Conservation (phyloP, 73 alveolate species). For the Paramecium octaurelia region DNA sequence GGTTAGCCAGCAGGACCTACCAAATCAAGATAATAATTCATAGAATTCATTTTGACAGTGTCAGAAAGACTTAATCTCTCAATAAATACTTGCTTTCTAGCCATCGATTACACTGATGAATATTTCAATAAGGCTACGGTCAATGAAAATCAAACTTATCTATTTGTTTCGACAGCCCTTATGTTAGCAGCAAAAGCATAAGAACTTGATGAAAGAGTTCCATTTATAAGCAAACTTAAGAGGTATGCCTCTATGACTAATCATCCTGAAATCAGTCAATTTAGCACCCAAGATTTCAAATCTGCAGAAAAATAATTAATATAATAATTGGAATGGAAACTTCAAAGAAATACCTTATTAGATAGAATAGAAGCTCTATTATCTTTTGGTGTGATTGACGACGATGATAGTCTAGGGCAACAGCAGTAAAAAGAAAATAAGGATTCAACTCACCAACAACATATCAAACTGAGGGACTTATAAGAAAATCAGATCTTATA, state of each 20-base stretch:
- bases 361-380: conserved; percentile 51
- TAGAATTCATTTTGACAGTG: not conserved
- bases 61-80: conserved; percentile 13
- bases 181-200: conserved; percentile 58
- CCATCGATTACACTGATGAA: not conserved
- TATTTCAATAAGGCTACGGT: not conserved
- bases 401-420: conserved; percentile 35
- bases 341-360: conserved; percentile 33
- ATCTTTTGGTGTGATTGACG: conserved; percentile 48
- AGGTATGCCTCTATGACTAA: conserved; percentile 39
- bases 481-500: not conserved
- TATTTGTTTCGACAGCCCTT: conserved; percentile 4
- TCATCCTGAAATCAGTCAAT: conserved; percentile 27
- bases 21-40: not conserved
- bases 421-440: not conserved
- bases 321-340: conserved; percentile 39
- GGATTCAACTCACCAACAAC: not conserved
- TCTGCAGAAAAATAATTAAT: conserved; percentile 41
- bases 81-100: not conserved
- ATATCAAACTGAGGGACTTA: conserved; percentile 2
- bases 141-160: not conserved
- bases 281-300: conserved; percentile 18
- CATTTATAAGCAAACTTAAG: conserved; percentile 55
- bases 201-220: conserved; percentile 64
- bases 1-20: not conserved